These are phyloP conservation scores for Musa beccarii DNA, from an alignment of 176 grass and related monocot genomes.

Conservation along the genomic window DNA sequence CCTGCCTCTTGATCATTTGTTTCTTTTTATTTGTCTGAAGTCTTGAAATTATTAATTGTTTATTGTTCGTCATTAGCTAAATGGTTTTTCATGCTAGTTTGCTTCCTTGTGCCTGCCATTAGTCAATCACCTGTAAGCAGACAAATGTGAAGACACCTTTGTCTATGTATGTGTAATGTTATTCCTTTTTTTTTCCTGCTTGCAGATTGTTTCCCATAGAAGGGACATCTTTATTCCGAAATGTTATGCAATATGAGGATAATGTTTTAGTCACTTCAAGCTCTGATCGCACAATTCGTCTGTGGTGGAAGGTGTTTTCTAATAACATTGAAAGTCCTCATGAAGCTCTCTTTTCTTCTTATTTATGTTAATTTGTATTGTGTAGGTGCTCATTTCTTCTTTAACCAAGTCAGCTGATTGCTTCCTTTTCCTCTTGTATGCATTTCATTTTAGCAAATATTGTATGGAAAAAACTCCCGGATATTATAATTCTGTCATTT, in stretches of 20 bases:
- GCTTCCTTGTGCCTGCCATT: background rate
- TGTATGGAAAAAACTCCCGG: background rate
- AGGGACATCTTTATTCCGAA: conserved; percentile 62
- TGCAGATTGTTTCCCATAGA: conserved; percentile 62
- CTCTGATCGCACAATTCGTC: conserved; percentile 67
- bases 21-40: background rate
- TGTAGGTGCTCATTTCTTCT: background rate
- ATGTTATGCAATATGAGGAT: conserved; percentile 38
- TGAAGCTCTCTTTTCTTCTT: background rate
- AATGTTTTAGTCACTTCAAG: conserved; percentile 83
- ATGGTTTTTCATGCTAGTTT: background rate
- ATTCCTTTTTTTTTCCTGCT: conserved; percentile 1
- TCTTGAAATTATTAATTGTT: background rate
- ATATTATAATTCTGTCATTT: background rate
- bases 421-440: background rate
- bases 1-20: background rate
- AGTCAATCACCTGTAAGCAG: no score
- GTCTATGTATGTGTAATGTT: conserved; percentile 8
- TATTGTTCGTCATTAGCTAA: background rate
- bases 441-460: background rate
- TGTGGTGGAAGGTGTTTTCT: conserved; percentile 70
- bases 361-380: background rate
- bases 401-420: background rate
- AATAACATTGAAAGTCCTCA: background rate
- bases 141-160: background rate